These are phyloP conservation scores for Apiospora rasikravindrae DNA, from an alignment of 2,329 filamentous ascomycete genomes.

Conservation along the genomic window DNA sequence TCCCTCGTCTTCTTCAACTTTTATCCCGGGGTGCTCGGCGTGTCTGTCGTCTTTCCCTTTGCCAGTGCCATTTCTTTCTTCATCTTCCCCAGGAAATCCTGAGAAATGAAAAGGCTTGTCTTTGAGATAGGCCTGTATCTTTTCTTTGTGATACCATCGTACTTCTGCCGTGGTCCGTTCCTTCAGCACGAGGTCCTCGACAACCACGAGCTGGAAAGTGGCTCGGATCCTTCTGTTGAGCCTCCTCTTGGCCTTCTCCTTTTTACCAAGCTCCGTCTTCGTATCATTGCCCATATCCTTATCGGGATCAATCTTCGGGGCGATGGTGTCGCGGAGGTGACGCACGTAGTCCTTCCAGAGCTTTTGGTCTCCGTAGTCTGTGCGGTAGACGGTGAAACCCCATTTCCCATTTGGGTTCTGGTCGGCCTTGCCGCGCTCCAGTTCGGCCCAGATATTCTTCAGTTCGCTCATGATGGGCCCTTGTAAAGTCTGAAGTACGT, in stretches of 20 bases:
- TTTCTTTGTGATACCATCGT: background rate
- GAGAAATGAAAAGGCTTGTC: background rate
- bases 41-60: background rate
- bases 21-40: background rate
- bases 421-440: background rate
- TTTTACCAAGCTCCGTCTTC: background rate
- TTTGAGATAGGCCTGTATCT: background rate
- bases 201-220: background rate
- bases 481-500: background rate
- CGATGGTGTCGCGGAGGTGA: background rate
- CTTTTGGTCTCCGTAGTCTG: background rate
- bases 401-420: background rate
- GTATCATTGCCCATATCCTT: too few relatives aligned
- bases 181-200: background rate
- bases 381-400: slow-evolving; percentile 1
- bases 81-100: background rate
- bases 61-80: background rate
- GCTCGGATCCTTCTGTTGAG: background rate
- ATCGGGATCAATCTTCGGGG: background rate
- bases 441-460: background rate
- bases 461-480: background rate
- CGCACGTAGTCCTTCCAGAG: background rate
- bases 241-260: background rate
- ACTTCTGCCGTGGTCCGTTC: background rate
- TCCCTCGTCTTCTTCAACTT: background rate